These are phyloP conservation scores for Crataegus laevigata DNA, from an alignment of 306 rosid species.

Conservation along the genomic window DNA sequence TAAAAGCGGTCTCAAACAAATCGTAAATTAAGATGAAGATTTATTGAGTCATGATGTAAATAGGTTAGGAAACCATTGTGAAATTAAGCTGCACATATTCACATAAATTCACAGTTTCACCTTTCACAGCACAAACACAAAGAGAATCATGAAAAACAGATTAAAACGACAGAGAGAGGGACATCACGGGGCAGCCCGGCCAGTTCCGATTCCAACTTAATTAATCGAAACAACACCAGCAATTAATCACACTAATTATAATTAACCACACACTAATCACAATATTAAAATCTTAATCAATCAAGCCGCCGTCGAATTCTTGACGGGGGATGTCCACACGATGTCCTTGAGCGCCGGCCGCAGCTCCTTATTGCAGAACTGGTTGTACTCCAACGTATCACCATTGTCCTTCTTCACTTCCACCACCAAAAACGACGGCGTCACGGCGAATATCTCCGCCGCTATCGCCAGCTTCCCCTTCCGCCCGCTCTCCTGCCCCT, in stretches of 20 bases:
- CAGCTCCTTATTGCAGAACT: constrained; percentile 87
- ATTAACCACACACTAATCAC: not conserved
- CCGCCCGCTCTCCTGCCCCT: constrained; percentile 60
- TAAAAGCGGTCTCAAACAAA: too few relatives aligned
- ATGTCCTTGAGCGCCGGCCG: constrained; percentile 92
- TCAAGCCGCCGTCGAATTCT: constrained; percentile 33
- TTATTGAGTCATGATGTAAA: too few relatives aligned
- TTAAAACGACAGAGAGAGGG: not conserved
- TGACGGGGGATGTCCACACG: constrained; percentile 49
- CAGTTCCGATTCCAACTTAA: not conserved
- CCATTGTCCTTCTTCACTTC: constrained; percentile 89
- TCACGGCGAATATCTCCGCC: constrained; percentile 68
- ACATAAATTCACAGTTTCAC: not conserved
- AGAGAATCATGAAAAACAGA: not conserved
- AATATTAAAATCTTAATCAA: not conserved
- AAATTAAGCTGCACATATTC: not conserved
- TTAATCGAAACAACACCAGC: not conserved
- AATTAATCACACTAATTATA: not conserved
- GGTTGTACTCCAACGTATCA: constrained; percentile 79
- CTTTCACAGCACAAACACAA: not conserved
- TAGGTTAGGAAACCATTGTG: too few relatives aligned
- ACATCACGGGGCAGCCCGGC: not conserved
- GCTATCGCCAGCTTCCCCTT: constrained; percentile 74
- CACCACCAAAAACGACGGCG: constrained; percentile 78
- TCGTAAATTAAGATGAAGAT: too few relatives aligned